Evolutionary conservation across 306 rosid genomes (phyloP).

Genomic region (Leucaena leucocephala): DNA sequence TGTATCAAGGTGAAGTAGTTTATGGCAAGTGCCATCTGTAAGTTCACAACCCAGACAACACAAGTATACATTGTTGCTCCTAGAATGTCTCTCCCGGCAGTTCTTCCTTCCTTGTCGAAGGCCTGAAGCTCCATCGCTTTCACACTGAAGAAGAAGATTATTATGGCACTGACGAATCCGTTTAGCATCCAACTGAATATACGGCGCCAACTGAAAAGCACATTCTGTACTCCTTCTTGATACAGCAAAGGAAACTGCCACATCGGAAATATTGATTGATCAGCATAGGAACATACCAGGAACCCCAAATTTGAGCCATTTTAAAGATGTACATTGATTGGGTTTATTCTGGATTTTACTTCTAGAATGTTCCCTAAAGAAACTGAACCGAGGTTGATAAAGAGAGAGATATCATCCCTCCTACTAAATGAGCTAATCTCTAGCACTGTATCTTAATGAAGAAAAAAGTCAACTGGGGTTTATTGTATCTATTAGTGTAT

Average conservation of each 20-base stretch:
- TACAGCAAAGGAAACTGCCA: constrained; percentile 86
- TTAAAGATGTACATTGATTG: not conserved
- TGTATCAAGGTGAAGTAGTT: constrained; percentile 86
- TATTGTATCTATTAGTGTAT: no score
- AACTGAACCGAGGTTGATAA: not conserved
- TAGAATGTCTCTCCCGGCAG: constrained; percentile 74
- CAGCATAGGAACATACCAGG: not conserved
- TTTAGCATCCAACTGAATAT: constrained; percentile 89
- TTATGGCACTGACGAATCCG: constrained; percentile 59
- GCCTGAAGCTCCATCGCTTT: constrained; percentile 64
- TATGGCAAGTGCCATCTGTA: constrained; percentile 81
- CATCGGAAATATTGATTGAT: constrained; percentile 27
- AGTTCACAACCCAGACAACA: constrained; percentile 82
- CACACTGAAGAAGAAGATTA: constrained; percentile 78
- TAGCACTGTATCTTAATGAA: not conserved
- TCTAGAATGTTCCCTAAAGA: not conserved
- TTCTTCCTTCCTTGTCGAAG: constrained; percentile 65
- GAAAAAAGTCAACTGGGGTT: not conserved
- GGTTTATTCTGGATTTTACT: not conserved
- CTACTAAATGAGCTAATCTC: not conserved
- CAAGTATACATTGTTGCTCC: constrained; percentile 85
- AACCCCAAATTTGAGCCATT: not conserved
- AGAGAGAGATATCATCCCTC: no score
- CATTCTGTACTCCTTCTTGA: constrained; percentile 91
- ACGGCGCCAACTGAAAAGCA: constrained; percentile 86